These are phyloP conservation scores for Pythium brachiatum DNA, from an alignment of 352 stramenopile species.

Conservation along the genomic window DNA sequence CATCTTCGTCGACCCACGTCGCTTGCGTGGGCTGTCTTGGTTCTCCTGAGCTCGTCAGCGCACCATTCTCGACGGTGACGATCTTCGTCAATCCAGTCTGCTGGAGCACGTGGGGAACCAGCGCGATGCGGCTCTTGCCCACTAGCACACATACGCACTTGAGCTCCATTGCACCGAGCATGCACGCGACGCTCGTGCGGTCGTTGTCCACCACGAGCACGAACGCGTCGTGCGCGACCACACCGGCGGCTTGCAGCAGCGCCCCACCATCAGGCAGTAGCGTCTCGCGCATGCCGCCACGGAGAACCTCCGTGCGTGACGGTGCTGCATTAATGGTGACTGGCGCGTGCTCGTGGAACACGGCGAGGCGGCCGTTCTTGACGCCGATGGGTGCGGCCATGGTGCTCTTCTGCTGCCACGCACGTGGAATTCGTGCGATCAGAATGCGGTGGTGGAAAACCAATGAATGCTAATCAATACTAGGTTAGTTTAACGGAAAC, in stretches of 20 bases:
- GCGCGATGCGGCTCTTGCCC: constrained; percentile 36
- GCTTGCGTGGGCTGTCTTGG: constrained; percentile 8
- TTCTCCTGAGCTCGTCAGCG: constrained; percentile 25
- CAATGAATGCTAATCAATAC: neutral
- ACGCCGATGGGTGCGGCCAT: constrained; percentile 45
- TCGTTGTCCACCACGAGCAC: constrained; percentile 76
- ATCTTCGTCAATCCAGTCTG: constrained; percentile 65
- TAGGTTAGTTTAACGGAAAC: neutral
- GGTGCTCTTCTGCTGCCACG: constrained; percentile 5
- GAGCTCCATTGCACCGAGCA: constrained; percentile 68
- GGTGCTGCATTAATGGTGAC: neutral
- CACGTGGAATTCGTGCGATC: neutral
- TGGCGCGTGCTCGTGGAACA: constrained; percentile 37
- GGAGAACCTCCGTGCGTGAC: constrained; percentile 26
- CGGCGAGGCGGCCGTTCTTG: constrained; percentile 51
- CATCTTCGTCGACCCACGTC: constrained; percentile 36
- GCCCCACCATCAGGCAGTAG: constrained; percentile 50
- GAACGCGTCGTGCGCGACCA: constrained; percentile 45
- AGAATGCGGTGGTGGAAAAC: neutral
- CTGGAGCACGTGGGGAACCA: constrained; percentile 49
- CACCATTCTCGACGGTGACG: constrained; percentile 44
- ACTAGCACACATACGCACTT: constrained; percentile 57
- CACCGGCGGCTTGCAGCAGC: constrained; percentile 34
- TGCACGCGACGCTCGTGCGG: constrained; percentile 64
- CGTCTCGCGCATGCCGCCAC: constrained; percentile 37